Conservation (phyloP, 805 yeast genomes). For the Candida saitoana region DNA sequence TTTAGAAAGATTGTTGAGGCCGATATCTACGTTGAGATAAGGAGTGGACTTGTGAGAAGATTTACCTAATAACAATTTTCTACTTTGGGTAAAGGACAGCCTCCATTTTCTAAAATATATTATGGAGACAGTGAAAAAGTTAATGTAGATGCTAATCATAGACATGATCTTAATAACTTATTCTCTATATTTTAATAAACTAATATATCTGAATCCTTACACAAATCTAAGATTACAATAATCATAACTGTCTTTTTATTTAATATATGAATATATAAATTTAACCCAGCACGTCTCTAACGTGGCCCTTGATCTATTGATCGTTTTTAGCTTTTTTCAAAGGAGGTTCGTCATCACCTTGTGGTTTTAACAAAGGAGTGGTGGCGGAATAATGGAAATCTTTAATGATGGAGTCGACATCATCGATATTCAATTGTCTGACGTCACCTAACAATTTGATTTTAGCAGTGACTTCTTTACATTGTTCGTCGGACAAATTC, state of each 20-base stretch:
- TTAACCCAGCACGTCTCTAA: conserved; percentile 1
- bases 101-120: neutral
- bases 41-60: too few species aligned
- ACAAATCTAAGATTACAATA: too few species aligned
- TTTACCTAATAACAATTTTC: too few species aligned
- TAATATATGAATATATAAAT: neutral
- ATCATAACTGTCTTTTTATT: too few species aligned
- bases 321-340: neutral
- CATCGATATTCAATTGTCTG: conserved; percentile 56
- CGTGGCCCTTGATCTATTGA: neutral
- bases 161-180: too few species aligned
- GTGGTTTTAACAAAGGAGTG: conserved; percentile 28
- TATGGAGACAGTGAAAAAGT: too few species aligned
- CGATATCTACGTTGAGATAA: too few species aligned
- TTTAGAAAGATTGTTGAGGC: too few species aligned
- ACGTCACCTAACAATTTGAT: conserved; percentile 57
- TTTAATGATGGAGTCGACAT: conserved; percentile 57
- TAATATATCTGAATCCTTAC: too few species aligned
- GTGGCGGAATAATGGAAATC: conserved; percentile 44
- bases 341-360: conserved; percentile 12
- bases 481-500: conserved; percentile 52
- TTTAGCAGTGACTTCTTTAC: conserved; percentile 52
- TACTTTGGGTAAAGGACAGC: too few species aligned
- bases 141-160: too few species aligned
- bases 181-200: too few species aligned